Evolutionary conservation across 345 rosid genomes (phyloP).

Genomic region (Boechera stricta): DNA sequence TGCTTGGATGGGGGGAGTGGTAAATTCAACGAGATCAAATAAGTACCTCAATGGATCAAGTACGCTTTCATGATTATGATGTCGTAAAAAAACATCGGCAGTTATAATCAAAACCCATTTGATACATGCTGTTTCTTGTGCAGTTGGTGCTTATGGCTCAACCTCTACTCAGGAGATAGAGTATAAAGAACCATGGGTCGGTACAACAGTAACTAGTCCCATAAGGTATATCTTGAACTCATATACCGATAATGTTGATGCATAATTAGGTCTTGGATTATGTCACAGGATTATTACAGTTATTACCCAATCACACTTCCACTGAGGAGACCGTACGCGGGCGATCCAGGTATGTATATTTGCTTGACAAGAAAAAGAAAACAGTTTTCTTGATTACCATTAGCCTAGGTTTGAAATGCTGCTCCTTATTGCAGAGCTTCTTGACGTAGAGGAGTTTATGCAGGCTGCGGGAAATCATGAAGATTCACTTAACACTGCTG

Average conservation of each 20-base stretch:
- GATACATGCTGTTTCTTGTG: constrained; percentile 26
- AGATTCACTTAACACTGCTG: constrained; percentile 53
- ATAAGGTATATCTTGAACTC: constrained; percentile 7
- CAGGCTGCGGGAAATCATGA: constrained; percentile 51
- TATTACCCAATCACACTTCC: constrained; percentile 84
- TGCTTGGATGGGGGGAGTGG: constrained; percentile 49
- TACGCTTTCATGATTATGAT: constrained; percentile 2
- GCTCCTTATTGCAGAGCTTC: constrained; percentile 57
- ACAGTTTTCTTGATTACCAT: background rate
- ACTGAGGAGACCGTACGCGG: constrained; percentile 74
- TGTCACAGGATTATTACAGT: constrained; percentile 72
- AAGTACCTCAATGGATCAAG: constrained; percentile 44
- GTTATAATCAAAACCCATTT: background rate
- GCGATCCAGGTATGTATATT: constrained; percentile 71
- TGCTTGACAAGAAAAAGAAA: constrained; percentile 16
- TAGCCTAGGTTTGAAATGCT: constrained; percentile 24
- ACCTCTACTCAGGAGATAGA: constrained; percentile 52
- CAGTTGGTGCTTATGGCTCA: constrained; percentile 54
- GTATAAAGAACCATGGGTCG: constrained; percentile 91
- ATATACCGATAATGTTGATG: background rate
- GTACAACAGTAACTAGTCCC: constrained; percentile 37
- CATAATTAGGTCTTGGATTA: constrained; percentile 15
- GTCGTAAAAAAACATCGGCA: background rate
- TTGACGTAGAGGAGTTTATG: constrained; percentile 77
- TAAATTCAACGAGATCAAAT: constrained; percentile 51